Evolutionary conservation across 179 eudicot genomes (phyloP), one percentile per base, ranked within the genome.

Genomic region (Spinacia oleracea): DNA sequence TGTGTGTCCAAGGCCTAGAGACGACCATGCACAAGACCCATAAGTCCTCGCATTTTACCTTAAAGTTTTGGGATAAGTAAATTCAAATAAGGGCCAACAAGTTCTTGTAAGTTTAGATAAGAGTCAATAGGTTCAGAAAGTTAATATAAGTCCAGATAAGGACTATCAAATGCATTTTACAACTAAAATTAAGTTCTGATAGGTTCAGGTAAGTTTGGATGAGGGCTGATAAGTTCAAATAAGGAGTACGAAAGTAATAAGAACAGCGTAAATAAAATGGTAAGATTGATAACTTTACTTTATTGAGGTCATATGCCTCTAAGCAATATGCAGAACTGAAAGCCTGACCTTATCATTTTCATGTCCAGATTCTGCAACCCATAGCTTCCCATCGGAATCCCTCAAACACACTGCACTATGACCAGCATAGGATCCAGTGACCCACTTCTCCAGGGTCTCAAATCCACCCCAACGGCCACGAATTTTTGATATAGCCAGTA

Each of bases 341-440:
- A 46, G 23, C 15, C 45, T 81, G 84, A 92, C 99, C 94, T 96
- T 82, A 50, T 94, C 95, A 85, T 94, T 88, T 79, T 96, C 98
- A 85, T 96, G 90, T 78, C 99, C 99, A 66, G 99, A 96, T 82
- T 96, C 99, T 68, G 90, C 99, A 82, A 96, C 97, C 99, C 99
- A 96, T 50, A 96, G 87, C 80, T 90, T 92, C 70, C 98, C 99
- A 83, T 94, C 93, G 68, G 92, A 75, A 85, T 96, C 99, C 82
- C 88, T 88, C 79, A 96, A 91, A 85, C 96, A 96, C 83, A 96
- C 94, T 78, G 99, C 96, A 60, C 91, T 76, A 82, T 96, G 99
- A 76, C 99, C 99, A 25, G 99, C 98, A 94, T 92, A 96, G 64
- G 98, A 81, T 85, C 98, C 98, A 11, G 94, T 87, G 38, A 92